Percentiles rank a stretch among this genome's conserved stretches.
Evolutionary conservation across 1,139 yeast genomes (phyloP).

Genomic region (Suhomyces kunorum): DNA sequence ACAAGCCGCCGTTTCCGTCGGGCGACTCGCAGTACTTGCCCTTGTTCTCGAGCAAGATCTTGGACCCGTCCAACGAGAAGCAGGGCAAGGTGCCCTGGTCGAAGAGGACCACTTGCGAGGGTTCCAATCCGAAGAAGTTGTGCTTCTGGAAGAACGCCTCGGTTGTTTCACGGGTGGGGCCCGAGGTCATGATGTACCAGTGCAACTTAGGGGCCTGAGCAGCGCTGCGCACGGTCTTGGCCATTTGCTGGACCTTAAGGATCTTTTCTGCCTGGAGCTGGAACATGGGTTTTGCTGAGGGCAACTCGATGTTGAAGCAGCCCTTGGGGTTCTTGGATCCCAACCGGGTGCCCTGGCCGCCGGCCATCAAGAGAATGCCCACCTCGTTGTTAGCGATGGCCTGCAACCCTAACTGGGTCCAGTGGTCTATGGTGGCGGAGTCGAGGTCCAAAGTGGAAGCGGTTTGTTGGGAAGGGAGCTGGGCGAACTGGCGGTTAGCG

Average conservation of each 20-base stretch:
- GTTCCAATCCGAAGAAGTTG: slow-evolving; percentile 67
- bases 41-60: slow-evolving; percentile 63
- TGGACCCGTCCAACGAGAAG: slow-evolving; percentile 66
- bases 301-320: slow-evolving; percentile 83
- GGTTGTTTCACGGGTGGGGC: slow-evolving; percentile 82
- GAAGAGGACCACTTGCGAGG: slow-evolving; percentile 69
- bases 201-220: slow-evolving; percentile 46
- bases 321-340: slow-evolving; percentile 94
- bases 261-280: slow-evolving; percentile 93
- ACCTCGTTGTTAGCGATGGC: slow-evolving; percentile 74
- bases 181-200: slow-evolving; percentile 96
- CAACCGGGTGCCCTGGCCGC: slow-evolving; percentile 96
- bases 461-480: slow-evolving; percentile 51
- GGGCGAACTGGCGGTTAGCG: slow-evolving; percentile 42
- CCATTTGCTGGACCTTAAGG: slow-evolving; percentile 58
- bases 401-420: slow-evolving; percentile 63
- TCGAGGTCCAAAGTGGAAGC: slow-evolving; percentile 51
- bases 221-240: slow-evolving; percentile 33
- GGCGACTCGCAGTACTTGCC: slow-evolving; percentile 78
- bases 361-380: slow-evolving; percentile 91
- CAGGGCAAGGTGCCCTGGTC: slow-evolving; percentile 97
- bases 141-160: slow-evolving; percentile 64
- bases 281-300: slow-evolving; percentile 80
- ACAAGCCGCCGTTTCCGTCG: slow-evolving; percentile 97
- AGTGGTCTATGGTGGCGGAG: slow-evolving; percentile 33